Base-by-base conservation (phyloP, 495 filamentous ascomycete species). In the Glonium stellatum region DNA sequence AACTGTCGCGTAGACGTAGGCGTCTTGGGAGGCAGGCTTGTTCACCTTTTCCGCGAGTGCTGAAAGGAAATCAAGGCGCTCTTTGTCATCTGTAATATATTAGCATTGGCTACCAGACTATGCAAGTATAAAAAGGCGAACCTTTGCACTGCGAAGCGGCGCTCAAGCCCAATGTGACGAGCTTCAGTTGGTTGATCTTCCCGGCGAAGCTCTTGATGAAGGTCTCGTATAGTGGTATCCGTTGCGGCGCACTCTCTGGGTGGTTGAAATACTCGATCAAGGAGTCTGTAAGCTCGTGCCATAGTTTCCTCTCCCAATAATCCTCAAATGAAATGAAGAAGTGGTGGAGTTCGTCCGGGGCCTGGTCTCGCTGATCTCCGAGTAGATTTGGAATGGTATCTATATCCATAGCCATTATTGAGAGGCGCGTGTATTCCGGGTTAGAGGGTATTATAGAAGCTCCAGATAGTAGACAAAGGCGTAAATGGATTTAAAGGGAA, bases 141-240 rank as follows among this genome's bases (percentile, higher is more conserved):
- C 93, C 88, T 81, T 78, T 82, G 76, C 89, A 96, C 79, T 96
- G 87, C 64, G 86, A 82, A 47, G 90, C 88, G 25, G 93, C 87
- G 72, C 86, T 84, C 70, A 97, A 79, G 5, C 90, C 95, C 55
- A 99, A 77, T 59, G 85, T 82, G 64, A 97, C 95, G 57, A 97
- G 87, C 80, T 96, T 96, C 46, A 97, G 84, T 77, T 97, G 91
- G 77, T 97, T 99, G 80, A 97, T 96, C 81, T 93, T 96, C 66
- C 95, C 90, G 58, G 90, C 87, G 70, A 99, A 99, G 75, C 87
- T 92, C 71, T 91, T 82, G 72, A 99, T 87, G 78, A 99, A 99
- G 68, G 82, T 85, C 74, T 92, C 88, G 80, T 91, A 99, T 73
- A 97, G 83, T 53, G 84, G 78, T 77, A 97, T 82, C 67, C 93